A percentile compares a stretch with the other conserved stretches of the same genome.
Conservation (phyloP, 805 yeast species). For the Zygoascus ofunaensis region DNA sequence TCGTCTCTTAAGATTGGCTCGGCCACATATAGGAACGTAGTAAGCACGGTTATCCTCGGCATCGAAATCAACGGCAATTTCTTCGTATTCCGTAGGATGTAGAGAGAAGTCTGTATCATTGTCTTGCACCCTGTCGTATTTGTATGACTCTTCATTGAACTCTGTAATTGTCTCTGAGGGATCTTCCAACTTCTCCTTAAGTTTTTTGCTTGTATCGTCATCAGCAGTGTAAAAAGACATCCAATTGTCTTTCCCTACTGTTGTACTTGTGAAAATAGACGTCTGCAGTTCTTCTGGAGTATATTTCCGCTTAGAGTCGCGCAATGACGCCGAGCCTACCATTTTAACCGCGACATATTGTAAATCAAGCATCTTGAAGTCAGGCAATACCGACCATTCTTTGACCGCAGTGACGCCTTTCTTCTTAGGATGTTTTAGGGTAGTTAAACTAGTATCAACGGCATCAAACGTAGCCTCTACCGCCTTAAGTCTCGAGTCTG, state of each 20-base stretch:
- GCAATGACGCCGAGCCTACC: conserved; percentile 40
- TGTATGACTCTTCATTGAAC: conserved; percentile 35
- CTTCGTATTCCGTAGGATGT: conserved; percentile 43
- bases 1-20: conserved; percentile 75
- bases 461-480: conserved; percentile 74
- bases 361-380: conserved; percentile 82
- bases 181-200: conserved; percentile 39
- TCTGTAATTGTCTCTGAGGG: conserved; percentile 34
- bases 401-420: conserved; percentile 62
- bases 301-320: conserved; percentile 17
- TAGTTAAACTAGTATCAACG: conserved; percentile 37
- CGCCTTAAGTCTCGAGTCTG: conserved; percentile 52
- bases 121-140: conserved; percentile 62
- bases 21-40: conserved; percentile 70
- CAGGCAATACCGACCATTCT: conserved; percentile 80
- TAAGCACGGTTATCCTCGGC: conserved; percentile 44
- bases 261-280: conserved; percentile 63
- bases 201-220: conserved; percentile 30
- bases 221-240: conserved; percentile 54
- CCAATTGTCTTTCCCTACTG: conserved; percentile 67
- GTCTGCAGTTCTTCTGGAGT: conserved; percentile 24
- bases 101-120: conserved; percentile 59
- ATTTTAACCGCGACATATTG: conserved; percentile 34
- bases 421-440: conserved; percentile 70
- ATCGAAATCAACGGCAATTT: conserved; percentile 57